phyloP scores from a whole-genome alignment of 2,329 filamentous ascomycete genomes.

The Metarhizium robertsii region DNA sequence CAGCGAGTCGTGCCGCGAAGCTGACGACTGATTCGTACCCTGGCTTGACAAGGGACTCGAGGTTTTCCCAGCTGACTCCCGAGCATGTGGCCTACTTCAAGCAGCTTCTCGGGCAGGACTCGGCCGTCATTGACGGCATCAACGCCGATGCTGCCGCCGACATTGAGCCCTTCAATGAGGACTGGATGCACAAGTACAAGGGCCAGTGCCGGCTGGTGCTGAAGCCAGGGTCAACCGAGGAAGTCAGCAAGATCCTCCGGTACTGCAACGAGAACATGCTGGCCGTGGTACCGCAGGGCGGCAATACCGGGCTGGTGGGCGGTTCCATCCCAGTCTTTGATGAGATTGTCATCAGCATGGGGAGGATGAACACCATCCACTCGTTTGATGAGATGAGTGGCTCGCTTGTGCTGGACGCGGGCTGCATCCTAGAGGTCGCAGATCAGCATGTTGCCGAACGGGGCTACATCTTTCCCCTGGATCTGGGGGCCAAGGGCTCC shows the following conservation, averaged over 20 bases:
- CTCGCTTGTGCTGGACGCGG: slow-evolving; percentile 81
- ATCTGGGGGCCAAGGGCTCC: slow-evolving; percentile 95
- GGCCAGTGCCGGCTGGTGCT: slow-evolving; percentile 82
- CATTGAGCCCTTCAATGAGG: slow-evolving; percentile 84
- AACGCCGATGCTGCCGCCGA: slow-evolving; percentile 63
- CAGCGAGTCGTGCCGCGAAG: slow-evolving; percentile 31
- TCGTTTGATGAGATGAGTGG: slow-evolving; percentile 92
- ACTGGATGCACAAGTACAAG: slow-evolving; percentile 99
- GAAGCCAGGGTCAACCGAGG: slow-evolving; percentile 73
- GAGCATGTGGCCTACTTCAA: slow-evolving; percentile 82
- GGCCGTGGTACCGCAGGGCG: slow-evolving; percentile 92
- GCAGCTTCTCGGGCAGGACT: slow-evolving; percentile 65
- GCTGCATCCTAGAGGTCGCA: slow-evolving; percentile 80
- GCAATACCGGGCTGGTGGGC: slow-evolving; percentile 92
- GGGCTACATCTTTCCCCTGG: slow-evolving; percentile 86
- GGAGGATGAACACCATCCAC: slow-evolving; percentile 82
- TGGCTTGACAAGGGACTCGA: slow-evolving; percentile 66
- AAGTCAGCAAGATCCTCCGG: slow-evolving; percentile 82
- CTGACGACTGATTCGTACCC: slow-evolving; percentile 85
- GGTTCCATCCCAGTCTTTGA: slow-evolving; percentile 96
- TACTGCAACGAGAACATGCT: slow-evolving; percentile 93
- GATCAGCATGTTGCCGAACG: slow-evolving; percentile 78
- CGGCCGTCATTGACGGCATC: slow-evolving; percentile 77
- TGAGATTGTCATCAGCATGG: slow-evolving; percentile 89
- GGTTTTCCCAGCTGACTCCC: slow-evolving; percentile 62